Conservation (phyloP, 805 yeast species). For the Sporopachydermia quercuum region DNA sequence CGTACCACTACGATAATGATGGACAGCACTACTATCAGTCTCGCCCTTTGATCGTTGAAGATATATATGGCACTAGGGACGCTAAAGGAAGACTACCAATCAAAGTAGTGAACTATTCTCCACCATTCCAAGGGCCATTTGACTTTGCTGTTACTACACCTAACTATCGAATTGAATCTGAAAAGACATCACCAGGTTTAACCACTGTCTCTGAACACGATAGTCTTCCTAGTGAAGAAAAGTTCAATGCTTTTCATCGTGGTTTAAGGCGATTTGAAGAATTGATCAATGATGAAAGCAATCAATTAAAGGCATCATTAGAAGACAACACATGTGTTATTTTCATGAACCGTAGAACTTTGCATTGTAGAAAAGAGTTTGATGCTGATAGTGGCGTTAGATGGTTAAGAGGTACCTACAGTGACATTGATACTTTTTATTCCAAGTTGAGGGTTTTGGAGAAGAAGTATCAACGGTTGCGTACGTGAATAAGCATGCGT, state of each 20-base stretch:
- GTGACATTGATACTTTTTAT: slow-evolving; percentile 55
- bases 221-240: slow-evolving; percentile 21
- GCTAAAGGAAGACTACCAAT: slow-evolving; percentile 17
- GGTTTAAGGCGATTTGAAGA: slow-evolving; percentile 50
- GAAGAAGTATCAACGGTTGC: not conserved
- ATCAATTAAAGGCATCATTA: slow-evolving; percentile 39
- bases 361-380: slow-evolving; percentile 47
- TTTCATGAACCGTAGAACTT: slow-evolving; percentile 54
- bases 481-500: no score
- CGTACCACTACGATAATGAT: slow-evolving; percentile 52
- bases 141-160: slow-evolving; percentile 38
- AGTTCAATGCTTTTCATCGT: slow-evolving; percentile 39
- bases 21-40: slow-evolving; percentile 46
- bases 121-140: slow-evolving; percentile 74
- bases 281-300: slow-evolving; percentile 33
- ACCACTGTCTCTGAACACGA: no score
- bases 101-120: slow-evolving; percentile 56
- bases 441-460: slow-evolving; percentile 36
- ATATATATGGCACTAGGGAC: slow-evolving; percentile 19
- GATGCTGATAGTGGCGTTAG: slow-evolving; percentile 34
- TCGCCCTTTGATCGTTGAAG: slow-evolving; percentile 50
- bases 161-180: no score
- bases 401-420: slow-evolving; percentile 65
- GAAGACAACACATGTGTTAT: slow-evolving; percentile 48
- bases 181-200: no score